Conservation (phyloP, 1,284 basidiomycete genomes). For the Testicularia cyperi region DNA sequence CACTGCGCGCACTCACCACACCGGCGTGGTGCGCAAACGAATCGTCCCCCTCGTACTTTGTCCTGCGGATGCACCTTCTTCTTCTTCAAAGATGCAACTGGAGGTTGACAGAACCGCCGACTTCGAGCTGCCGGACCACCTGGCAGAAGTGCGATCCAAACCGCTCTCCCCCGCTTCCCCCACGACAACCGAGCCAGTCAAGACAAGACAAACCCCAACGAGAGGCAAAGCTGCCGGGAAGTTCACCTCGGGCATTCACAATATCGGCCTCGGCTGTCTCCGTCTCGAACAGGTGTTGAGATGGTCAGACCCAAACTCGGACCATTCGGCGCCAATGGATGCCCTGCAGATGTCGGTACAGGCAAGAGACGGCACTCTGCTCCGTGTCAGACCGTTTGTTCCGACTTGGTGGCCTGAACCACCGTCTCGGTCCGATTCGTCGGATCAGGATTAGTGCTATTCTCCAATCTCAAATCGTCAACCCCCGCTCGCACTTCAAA, state of each 20-base stretch:
- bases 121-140: conserved; percentile 2
- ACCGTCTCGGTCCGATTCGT: neutral
- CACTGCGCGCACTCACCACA: conserved; percentile 94
- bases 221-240: conserved; percentile 50
- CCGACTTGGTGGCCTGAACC: conserved; percentile 44
- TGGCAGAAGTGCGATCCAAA: conserved; percentile 35
- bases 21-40: conserved; percentile 86
- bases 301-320: conserved; percentile 8
- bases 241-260: conserved; percentile 43
- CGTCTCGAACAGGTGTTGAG: conserved; percentile 50
- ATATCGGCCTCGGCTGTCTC: conserved; percentile 47
- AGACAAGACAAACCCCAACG: too few species aligned
- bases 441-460: too few species aligned
- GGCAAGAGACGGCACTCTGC: conserved; percentile 12
- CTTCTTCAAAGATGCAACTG: too few species aligned
- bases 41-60: conserved; percentile 71
- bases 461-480: too few species aligned
- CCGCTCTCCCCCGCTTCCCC: neutral
- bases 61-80: conserved; percentile 3
- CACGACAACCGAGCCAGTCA: too few species aligned
- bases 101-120: conserved; percentile 1
- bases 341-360: conserved; percentile 20
- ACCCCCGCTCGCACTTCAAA: too few species aligned
- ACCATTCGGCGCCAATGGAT: neutral
- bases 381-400: conserved; percentile 40